These are phyloP conservation scores for Scortechinia acanthostroma DNA, from an alignment of 2,329 filamentous ascomycete genomes.

Conservation along the genomic window DNA sequence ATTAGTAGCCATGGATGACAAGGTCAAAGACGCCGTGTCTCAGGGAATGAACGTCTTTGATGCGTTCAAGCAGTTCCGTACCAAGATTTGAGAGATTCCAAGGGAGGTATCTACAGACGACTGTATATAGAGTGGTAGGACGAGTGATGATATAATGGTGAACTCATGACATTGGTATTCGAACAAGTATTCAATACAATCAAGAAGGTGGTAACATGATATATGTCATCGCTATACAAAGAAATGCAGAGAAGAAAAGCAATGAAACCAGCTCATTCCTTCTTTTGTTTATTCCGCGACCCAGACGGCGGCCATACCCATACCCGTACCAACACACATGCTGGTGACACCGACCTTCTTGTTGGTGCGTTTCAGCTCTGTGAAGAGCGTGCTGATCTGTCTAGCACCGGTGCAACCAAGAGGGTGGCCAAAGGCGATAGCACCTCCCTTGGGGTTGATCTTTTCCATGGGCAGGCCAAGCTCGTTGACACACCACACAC, in stretches of 20 bases:
- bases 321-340: constrained; percentile 2
- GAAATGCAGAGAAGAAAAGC: neutral
- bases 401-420: neutral
- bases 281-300: neutral
- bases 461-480: neutral
- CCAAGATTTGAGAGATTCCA: neutral
- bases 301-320: constrained; percentile 3
- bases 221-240: no score
- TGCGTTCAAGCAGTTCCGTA: neutral
- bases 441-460: constrained; percentile 2
- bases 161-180: neutral
- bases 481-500: constrained; percentile 58
- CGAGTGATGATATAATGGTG: no score
- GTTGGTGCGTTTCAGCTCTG: constrained; percentile 2
- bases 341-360: constrained; percentile 2
- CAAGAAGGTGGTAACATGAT: no score
- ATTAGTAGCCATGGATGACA: neutral
- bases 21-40: neutral
- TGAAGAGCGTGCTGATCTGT: neutral
- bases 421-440: constrained; percentile 1
- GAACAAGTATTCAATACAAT: neutral
- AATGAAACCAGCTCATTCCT: neutral
- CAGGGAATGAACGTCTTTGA: neutral
- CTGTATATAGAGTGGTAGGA: no score
- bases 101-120: no score